These are phyloP conservation scores for Ogataea saltuana DNA, from an alignment of 805 yeast genomes.

Conservation along the genomic window DNA sequence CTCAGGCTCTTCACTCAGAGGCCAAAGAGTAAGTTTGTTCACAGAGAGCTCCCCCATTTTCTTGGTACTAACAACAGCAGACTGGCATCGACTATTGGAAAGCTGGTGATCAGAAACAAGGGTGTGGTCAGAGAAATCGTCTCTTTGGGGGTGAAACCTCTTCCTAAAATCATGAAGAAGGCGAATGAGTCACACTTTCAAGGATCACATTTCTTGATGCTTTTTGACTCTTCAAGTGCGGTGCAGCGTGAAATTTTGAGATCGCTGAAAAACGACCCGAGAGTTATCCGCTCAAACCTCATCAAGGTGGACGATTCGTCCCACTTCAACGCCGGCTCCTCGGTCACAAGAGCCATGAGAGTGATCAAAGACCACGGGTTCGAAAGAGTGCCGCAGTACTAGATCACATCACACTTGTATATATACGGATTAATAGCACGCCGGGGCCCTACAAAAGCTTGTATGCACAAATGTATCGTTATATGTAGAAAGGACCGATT, in stretches of 20 bases:
- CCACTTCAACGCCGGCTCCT: slow-evolving; percentile 55
- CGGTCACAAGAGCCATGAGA: slow-evolving; percentile 48
- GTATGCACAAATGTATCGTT: slow-evolving; percentile 4
- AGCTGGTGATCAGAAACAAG: slow-evolving; percentile 79
- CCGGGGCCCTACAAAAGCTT: neutral
- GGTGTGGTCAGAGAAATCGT: slow-evolving; percentile 88
- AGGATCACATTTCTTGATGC: slow-evolving; percentile 83
- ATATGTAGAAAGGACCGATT: too few species aligned
- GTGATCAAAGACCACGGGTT: slow-evolving; percentile 25
- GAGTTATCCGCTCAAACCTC: slow-evolving; percentile 79
- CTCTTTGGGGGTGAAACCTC: slow-evolving; percentile 72
- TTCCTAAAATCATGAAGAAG: slow-evolving; percentile 80
- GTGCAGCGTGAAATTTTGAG: slow-evolving; percentile 85
- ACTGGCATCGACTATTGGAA: slow-evolving; percentile 64
- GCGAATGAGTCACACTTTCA: slow-evolving; percentile 89
- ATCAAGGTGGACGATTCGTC: slow-evolving; percentile 59
- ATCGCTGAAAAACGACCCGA: slow-evolving; percentile 82
- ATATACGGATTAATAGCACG: slow-evolving; percentile 4
- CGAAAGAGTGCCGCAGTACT: slow-evolving; percentile 17
- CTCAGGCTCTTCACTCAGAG: slow-evolving; percentile 51
- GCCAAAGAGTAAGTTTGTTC: slow-evolving; percentile 52
- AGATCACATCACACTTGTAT: neutral
- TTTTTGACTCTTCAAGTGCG: slow-evolving; percentile 81
- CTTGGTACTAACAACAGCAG: slow-evolving; percentile 10
- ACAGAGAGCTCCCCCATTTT: neutral